Evolutionary conservation across 2,329 filamentous ascomycete genomes (phyloP), one percentile per base, ranked within the genome.

Genomic region (Furcasterigmium furcatum): DNA sequence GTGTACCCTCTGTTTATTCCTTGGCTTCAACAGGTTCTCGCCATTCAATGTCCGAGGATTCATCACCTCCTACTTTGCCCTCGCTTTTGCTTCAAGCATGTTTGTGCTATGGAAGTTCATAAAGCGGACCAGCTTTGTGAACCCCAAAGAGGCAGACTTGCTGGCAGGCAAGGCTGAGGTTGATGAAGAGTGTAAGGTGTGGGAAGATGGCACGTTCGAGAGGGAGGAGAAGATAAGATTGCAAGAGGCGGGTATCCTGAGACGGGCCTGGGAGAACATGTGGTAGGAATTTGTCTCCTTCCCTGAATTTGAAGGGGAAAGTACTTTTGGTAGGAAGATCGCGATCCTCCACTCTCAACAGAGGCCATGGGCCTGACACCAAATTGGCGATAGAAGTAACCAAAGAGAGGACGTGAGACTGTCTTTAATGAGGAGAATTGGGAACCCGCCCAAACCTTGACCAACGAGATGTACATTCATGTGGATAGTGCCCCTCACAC

Each of bases 141-240:
- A 67, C 39, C 70, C 80, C 1, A 64, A 74, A 16, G 77, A 86
- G 44, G 74, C 82, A 0, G 84, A 89, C 59, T 61, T 88, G 35
- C 56, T 75, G 25, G 77, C 77, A 29, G 83, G 84, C 47, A 67
- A 87, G 47, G 77, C 77, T 6, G 84, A 87, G 61, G 79, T 86
- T 50, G 84, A 85, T 45, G 79, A 80, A 50, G 68, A 71, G 58
- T 71, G 68, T 51, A 54, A 60, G 16, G 58, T 65, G 38, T 72
- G 68, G 68, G 68, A 72, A 47, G 67, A 71, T 51, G 68, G 68
- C 7, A 67, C 67, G 5, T 64, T 76, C 25, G 70, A 73, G 49
- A 70, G 72, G 55, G 71, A 73, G 44, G 67, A 70, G 55, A 56
- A 56, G 51, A 52, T 55, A n/a, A 58, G 59, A 34, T 54, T 71